Evolutionary conservation across 495 filamentous ascomycete genomes (phyloP), one percentile per base, ranked within the genome.

Genomic region (Hyaloscypha hepaticicola): DNA sequence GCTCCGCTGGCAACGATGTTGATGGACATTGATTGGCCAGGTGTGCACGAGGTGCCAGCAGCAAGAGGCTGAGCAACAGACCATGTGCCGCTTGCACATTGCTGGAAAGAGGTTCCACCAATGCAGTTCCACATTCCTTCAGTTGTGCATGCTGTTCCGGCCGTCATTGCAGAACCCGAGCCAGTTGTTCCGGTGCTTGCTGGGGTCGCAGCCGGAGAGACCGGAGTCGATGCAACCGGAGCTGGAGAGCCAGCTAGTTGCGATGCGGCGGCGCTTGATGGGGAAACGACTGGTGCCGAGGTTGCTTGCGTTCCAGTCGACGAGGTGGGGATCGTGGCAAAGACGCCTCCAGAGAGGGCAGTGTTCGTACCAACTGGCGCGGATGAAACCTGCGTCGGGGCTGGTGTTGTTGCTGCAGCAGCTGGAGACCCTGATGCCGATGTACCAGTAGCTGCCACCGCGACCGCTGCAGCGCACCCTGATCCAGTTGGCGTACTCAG

Each of bases 41-140:
- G 52, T 22, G 67, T 80, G 76, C 88, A 91, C 33, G 72, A 69
- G 3, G 85, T 90, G 55, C 88, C 88, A 0, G 79, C 69, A 0
- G 88, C 81, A 77, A 90, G 75, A 33, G 75, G 69, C 60, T 84
- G 77, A 25, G 76, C 60, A 7, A 62, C 70, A 11, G 85, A 82
- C 88, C 88, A 90, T 33, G 72, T 60, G 7, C 88, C 88, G 26
- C 76, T 80, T 12, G 87, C 88, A 66, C 88, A 91, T 66, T 87
- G 81, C 73, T 86, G 84, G 78, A 83, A 91, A 19, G 79, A 77
- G 8, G 73, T 77, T 59, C 87, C 88, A 28, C 70, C 76, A 34
- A 89, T 78, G 72, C 88, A 91, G 77, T 89, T 88, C 87, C 86
- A 90, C 49, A 73, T 70, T 59, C 81, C 83, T 69, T 87, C 84